A percentile compares a stretch with the other conserved stretches of the same genome.
Evolutionary conservation across 2,329 filamentous ascomycete species (phyloP).

Genomic region (Penicillium capsulatum): DNA sequence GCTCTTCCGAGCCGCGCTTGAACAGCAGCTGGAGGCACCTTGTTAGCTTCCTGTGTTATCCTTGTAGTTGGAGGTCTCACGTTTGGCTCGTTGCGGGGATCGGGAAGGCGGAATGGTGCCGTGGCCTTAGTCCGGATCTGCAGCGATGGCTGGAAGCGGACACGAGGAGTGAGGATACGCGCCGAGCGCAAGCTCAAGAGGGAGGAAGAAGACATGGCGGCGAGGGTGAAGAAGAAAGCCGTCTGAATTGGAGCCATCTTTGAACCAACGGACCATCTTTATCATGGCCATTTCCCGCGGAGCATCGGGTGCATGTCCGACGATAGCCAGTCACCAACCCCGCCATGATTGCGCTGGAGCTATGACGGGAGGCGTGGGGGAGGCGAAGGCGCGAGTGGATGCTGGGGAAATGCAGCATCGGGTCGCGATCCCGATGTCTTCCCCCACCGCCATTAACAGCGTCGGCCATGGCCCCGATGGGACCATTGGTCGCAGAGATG

Average conservation of each 20-base stretch:
- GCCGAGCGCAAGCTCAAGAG: conserved; percentile 18
- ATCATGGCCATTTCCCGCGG: background rate
- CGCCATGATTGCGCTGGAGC: conserved; percentile 6
- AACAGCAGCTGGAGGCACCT: conserved; percentile 22
- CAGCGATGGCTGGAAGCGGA: conserved; percentile 12
- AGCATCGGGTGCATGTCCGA: conserved; percentile 11
- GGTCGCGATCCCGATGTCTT: conserved; percentile 7
- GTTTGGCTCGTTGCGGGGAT: conserved; percentile 35
- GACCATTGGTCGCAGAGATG: too few species aligned
- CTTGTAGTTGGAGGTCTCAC: conserved; percentile 14
- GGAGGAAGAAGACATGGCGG: conserved; percentile 17
- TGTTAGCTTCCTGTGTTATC: background rate
- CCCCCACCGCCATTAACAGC: background rate
- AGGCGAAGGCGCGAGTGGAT: background rate
- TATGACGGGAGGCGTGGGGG: conserved; percentile 5
- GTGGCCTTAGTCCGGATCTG: conserved; percentile 26
- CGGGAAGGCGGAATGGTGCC: conserved; percentile 30
- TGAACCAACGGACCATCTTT: conserved; percentile 4
- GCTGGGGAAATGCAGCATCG: conserved; percentile 2
- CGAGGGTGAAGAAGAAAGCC: background rate
- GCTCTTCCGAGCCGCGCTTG: conserved; percentile 30
- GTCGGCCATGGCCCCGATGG: background rate
- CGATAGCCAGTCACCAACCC: conserved; percentile 3
- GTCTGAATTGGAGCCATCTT: background rate
- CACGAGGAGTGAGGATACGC: conserved; percentile 12